A percentile compares a stretch with the other conserved stretches of the same genome.
phyloP scores from a whole-genome alignment of 192 early-diverging fungal genomes.

The Dispira simplex region DNA sequence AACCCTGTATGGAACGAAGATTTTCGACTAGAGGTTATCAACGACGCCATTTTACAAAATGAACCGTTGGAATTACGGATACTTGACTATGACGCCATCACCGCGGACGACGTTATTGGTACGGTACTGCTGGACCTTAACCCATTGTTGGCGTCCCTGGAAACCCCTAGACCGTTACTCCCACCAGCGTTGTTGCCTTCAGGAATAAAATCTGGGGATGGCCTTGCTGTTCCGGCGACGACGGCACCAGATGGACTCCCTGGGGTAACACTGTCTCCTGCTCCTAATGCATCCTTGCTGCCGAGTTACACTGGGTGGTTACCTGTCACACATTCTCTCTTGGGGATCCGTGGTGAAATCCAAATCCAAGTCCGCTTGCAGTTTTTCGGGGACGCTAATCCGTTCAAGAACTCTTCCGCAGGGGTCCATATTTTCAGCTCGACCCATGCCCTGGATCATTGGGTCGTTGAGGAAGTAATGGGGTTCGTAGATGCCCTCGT shows the following conservation, averaged over 20 bases:
- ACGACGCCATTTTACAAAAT: conserved; percentile 67
- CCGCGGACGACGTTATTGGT: conserved; percentile 59
- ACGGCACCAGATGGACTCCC: too few relatives aligned
- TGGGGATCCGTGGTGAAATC: conserved; percentile 58
- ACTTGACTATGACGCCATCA: conserved; percentile 61
- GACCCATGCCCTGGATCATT: conserved; percentile 28
- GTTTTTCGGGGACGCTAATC: conserved; percentile 71
- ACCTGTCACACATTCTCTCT: conserved; percentile 60
- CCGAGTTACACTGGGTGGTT: conserved; percentile 46
- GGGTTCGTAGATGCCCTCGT: conserved; percentile 60
- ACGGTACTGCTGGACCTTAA: conserved; percentile 64
- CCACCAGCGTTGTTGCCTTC: too few relatives aligned
- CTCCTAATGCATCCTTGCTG: neutral
- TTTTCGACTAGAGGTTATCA: conserved; percentile 58
- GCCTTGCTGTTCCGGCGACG: too few relatives aligned
- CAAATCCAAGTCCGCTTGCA: conserved; percentile 52
- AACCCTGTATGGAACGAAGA: conserved; percentile 76
- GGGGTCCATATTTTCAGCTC: conserved; percentile 51
- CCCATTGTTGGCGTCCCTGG: conserved; percentile 38
- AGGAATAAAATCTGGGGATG: too few relatives aligned
- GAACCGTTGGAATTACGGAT: conserved; percentile 66
- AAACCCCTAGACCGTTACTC: too few relatives aligned
- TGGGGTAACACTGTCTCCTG: too few relatives aligned
- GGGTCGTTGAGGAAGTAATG: conserved; percentile 23
- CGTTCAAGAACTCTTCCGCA: conserved; percentile 57